These are phyloP conservation scores for Penicillium corylophilum DNA, from an alignment of 2,329 filamentous ascomycete species.

Conservation along the genomic window DNA sequence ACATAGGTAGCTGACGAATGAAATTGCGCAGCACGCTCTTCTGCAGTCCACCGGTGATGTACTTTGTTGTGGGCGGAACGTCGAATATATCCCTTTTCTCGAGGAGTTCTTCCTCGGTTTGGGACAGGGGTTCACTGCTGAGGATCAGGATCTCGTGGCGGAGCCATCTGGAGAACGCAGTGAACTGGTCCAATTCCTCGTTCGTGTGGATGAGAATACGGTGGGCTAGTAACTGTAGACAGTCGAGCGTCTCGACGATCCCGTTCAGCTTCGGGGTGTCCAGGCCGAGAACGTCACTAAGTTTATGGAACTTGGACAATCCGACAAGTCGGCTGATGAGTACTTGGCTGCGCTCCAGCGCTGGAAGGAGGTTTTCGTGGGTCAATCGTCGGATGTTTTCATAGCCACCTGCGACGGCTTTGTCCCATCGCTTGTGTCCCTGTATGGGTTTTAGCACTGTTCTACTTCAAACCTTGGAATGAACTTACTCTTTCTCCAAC, in stretches of 20 bases:
- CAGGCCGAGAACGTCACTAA: conserved; percentile 65
- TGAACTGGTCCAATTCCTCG: conserved; percentile 75
- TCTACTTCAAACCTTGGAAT: neutral
- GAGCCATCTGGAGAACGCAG: conserved; percentile 79
- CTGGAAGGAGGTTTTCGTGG: conserved; percentile 86
- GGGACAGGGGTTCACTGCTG: conserved; percentile 60
- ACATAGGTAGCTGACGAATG: conserved; percentile 42
- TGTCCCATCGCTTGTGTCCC: conserved; percentile 95
- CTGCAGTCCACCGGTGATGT: conserved; percentile 70
- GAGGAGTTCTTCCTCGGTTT: conserved; percentile 66
- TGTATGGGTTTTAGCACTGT: conserved; percentile 35
- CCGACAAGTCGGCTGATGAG: conserved; percentile 81
- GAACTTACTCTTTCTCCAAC: conserved; percentile 69
- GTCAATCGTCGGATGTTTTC: conserved; percentile 73
- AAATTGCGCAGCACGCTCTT: conserved; percentile 65
- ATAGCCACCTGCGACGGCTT: conserved; percentile 74
- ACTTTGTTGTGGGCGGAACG: conserved; percentile 68
- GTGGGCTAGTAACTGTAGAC: conserved; percentile 72
- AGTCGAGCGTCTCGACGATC: conserved; percentile 67
- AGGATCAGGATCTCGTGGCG: conserved; percentile 78
- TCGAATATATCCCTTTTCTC: conserved; percentile 78
- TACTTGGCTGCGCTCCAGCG: conserved; percentile 77
- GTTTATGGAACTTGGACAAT: conserved; percentile 75
- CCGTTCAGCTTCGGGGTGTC: conserved; percentile 61
- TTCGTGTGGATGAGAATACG: conserved; percentile 69